Evolutionary conservation across 441 rosid genomes (phyloP), one percentile per base, ranked within the genome.

Genomic region (Dalechampia spathulata): DNA sequence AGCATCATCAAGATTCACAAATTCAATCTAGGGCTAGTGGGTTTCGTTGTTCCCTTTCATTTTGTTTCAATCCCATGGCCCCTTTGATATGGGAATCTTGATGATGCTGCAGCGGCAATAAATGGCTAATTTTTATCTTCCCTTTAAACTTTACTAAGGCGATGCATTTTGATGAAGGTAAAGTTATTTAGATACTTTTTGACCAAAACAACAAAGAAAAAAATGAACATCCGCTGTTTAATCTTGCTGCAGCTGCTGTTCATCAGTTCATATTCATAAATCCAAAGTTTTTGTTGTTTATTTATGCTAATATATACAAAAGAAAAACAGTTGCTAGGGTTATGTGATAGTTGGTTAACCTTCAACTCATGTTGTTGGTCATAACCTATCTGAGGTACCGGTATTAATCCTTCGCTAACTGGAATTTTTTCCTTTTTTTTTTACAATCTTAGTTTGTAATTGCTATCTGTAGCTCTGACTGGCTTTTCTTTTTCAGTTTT

Each of bases 81-180:
- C 60, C 47, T 72, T 62, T 73, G 72, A 65, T 59, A 46, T 90
- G 94, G 64, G 98, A 90, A 90, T 90, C 96, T 81, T 91, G 98
- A 91, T 91, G 98, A 91, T 91, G 98, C 98, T 91, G 96, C 96
- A 91, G 89, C 84, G 78, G 93, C 93, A 81, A 79, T 82, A 64
- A 74, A 67, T 87, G 96, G 68, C 95, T 90, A 39, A 28, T n/a
- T 59, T 21, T 41, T 13, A 11, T 32, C 19, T 36, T 50, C n/a
- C n/a, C n/a, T n/a, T n/a, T n/a, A n/a, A n/a, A n/a, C n/a, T n/a
- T n/a, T n/a, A n/a, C n/a, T n/a, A n/a, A n/a, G n/a, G n/a, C n/a
- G n/a, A n/a, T n/a, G n/a, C n/a, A n/a, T n/a, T n/a, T n/a, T n/a
- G n/a, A 21, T 23, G 39, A 36, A 36, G 12, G 10, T 21, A n/a